phyloP scores from a whole-genome alignment of 2,329 filamentous ascomycete genomes.

The Colletotrichum higginsianum region DNA sequence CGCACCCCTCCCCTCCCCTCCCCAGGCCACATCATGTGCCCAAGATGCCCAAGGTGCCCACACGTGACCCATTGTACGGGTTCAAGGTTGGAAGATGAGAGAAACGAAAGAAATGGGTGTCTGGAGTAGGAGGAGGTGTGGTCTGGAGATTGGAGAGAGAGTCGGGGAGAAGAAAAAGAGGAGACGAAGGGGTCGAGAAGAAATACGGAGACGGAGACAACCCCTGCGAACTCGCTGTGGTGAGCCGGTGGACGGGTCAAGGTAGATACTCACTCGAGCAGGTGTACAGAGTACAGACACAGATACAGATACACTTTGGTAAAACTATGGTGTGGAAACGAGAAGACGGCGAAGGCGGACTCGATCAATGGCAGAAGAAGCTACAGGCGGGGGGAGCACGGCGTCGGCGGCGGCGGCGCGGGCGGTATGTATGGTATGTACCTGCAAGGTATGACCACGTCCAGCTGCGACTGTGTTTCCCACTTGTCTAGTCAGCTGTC shows the following conservation, averaged over 20 bases:
- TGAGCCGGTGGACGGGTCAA: slow-evolving; percentile 35
- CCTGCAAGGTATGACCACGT: slow-evolving; percentile 34
- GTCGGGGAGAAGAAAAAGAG: slow-evolving; percentile 20
- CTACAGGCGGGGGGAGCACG: not conserved
- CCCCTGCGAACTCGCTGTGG: not conserved
- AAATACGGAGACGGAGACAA: not conserved
- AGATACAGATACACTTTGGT: no score
- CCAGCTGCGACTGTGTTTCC: slow-evolving; percentile 31
- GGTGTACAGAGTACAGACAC: no score
- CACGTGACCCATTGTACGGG: not conserved
- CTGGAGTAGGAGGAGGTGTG: slow-evolving; percentile 16
- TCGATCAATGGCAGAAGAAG: slow-evolving; percentile 23
- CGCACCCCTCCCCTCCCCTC: not conserved
- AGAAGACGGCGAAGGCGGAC: slow-evolving; percentile 8
- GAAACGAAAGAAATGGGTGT: slow-evolving; percentile 32
- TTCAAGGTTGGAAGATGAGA: slow-evolving; percentile 5
- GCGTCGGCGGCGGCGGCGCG: not conserved
- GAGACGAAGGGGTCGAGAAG: slow-evolving; percentile 7
- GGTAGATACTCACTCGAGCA: slow-evolving; percentile 7
- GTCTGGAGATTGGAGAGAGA: slow-evolving; percentile 25
- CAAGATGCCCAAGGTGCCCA: slow-evolving; percentile 13
- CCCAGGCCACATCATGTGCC: slow-evolving; percentile 15
- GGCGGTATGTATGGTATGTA: slow-evolving; percentile 3
- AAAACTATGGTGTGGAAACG: not conserved
- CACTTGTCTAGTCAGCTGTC: not conserved